Evolutionary conservation across 2,329 filamentous ascomycete genomes (phyloP).

Genomic region (Penicillium expansum): DNA sequence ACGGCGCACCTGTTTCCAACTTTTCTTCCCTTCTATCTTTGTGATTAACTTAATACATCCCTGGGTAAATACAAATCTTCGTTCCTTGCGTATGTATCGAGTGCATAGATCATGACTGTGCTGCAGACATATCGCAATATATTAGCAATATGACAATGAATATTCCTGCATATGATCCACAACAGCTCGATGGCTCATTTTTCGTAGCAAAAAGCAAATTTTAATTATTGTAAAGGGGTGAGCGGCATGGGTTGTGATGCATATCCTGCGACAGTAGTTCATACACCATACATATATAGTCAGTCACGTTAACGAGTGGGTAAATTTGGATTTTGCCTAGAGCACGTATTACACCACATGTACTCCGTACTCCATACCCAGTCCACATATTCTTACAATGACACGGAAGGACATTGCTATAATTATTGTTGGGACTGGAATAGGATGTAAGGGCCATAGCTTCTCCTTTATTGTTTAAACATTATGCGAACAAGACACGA

Average conservation of each 20-base stretch:
- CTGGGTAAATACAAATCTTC: constrained; percentile 11
- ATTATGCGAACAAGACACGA: not conserved
- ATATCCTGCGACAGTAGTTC: not conserved
- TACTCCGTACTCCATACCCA: not conserved
- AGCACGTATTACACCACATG: not conserved
- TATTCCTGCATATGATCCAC: not conserved
- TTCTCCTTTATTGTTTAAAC: not conserved
- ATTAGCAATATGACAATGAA: not conserved
- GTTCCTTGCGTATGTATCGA: not conserved
- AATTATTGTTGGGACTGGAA: not conserved
- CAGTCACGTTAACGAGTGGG: not conserved
- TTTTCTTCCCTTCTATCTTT: constrained; percentile 3
- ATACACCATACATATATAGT: not conserved
- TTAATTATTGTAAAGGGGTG: not conserved
- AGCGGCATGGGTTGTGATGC: not conserved
- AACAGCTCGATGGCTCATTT: not conserved
- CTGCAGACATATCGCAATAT: not conserved
- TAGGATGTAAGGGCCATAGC: not conserved
- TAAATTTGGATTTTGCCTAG: not conserved
- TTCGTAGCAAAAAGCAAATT: not conserved
- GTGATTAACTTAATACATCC: constrained; percentile 13
- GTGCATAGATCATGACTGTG: not conserved
- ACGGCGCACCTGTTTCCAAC: constrained; percentile 13
- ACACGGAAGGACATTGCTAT: not conserved
- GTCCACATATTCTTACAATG: not conserved